Conservation (phyloP, 352 stramenopile species). For the Globisporangium okanoganense region DNA sequence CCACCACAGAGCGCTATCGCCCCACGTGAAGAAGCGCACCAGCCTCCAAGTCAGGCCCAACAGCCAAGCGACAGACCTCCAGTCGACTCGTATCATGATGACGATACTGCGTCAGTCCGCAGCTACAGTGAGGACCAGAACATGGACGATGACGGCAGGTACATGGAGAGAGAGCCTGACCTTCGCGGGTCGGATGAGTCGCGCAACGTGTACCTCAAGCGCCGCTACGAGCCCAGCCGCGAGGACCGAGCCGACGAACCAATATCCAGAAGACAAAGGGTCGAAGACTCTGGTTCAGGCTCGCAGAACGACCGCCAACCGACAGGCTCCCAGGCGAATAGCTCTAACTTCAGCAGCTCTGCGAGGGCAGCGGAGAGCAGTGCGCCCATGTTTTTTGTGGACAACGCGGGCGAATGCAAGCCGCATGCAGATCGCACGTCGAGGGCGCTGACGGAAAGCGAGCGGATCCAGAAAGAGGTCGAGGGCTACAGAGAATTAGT, state of each 20-base stretch:
- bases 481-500: slow-evolving; percentile 63
- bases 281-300: background rate
- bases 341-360: background rate
- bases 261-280: background rate
- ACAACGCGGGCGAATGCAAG: slow-evolving; percentile 38
- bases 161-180: background rate
- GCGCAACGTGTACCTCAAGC: slow-evolving; percentile 12
- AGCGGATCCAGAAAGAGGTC: slow-evolving; percentile 36
- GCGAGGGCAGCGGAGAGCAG: background rate
- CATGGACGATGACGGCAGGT: slow-evolving; percentile 1
- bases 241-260: slow-evolving; percentile 5
- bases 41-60: background rate
- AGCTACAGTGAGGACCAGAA: slow-evolving; percentile 1
- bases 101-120: background rate
- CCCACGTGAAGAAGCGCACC: background rate
- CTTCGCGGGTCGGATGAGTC: background rate
- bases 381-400: slow-evolving; percentile 19
- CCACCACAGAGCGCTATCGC: background rate
- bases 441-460: slow-evolving; percentile 19
- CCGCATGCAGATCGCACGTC: slow-evolving; percentile 19
- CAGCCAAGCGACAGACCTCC: background rate
- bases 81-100: background rate
- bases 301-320: background rate
- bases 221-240: slow-evolving; percentile 14
- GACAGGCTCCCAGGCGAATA: background rate